Evolutionary conservation across 257 asterid genomes (phyloP).

Genomic region (Haberlea rhodopensis): DNA sequence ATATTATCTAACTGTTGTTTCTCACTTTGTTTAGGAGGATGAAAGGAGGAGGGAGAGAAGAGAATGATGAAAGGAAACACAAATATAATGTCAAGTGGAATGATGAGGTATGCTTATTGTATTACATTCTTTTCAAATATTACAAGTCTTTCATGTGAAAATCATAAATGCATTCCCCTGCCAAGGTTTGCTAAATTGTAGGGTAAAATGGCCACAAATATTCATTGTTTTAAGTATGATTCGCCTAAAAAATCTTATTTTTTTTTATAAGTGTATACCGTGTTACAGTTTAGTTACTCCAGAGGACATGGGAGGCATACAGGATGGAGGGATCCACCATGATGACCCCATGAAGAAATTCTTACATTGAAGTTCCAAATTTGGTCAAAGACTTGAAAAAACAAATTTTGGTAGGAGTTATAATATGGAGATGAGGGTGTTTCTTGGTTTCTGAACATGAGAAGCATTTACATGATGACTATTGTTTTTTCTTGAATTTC

Average conservation of each 20-base stretch:
- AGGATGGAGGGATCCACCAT: conserved; percentile 74
- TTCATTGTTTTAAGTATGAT: no score
- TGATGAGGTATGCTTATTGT: conserved; percentile 56
- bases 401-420: background rate
- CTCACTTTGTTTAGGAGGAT: conserved; percentile 79
- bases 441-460: background rate
- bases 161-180: no score
- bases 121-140: background rate
- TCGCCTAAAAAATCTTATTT: no score
- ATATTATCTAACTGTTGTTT: conserved; percentile 10
- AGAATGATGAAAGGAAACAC: conserved; percentile 84
- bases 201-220: no score
- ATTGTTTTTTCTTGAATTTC: background rate
- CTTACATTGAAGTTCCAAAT: conserved; percentile 33
- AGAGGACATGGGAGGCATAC: conserved; percentile 80
- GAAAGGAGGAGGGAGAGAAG: conserved; percentile 68
- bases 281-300: conserved; percentile 60
- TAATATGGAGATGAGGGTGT: background rate
- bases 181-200: no score
- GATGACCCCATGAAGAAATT: conserved; percentile 90
- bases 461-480: background rate
- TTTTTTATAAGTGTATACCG: no score
- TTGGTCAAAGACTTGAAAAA: background rate
- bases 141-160: no score
- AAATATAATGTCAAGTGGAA: conserved; percentile 88